Evolutionary conservation across 352 stramenopile species (phyloP).

Genomic region (Pythium graminicola): DNA sequence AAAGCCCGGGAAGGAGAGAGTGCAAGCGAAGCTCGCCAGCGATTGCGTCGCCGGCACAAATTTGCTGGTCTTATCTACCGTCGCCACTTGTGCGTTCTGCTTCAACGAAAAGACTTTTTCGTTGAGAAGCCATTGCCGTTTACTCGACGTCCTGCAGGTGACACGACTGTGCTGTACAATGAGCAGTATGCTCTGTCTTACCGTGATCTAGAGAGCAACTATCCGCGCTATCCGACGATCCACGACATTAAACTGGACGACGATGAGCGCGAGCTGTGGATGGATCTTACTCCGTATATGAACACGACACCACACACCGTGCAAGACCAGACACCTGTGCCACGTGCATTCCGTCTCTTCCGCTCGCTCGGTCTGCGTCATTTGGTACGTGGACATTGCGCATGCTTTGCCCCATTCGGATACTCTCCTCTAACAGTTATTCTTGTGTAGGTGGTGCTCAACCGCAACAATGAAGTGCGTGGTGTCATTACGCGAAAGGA

Average conservation of each 20-base stretch:
- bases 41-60: conserved; percentile 27
- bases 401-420: no score
- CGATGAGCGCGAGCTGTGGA: conserved; percentile 80
- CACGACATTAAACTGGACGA: conserved; percentile 89
- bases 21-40: conserved; percentile 18
- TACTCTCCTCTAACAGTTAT: not conserved
- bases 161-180: conserved; percentile 81
- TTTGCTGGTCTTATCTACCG: conserved; percentile 75
- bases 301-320: conserved; percentile 95
- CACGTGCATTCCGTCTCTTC: conserved; percentile 95
- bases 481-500: conserved; percentile 86
- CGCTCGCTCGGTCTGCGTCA: conserved; percentile 95
- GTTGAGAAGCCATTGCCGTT: conserved; percentile 74
- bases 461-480: conserved; percentile 85
- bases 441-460: conserved; percentile 64
- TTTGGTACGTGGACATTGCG: conserved; percentile 40
- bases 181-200: conserved; percentile 83
- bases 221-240: conserved; percentile 75
- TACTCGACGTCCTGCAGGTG: conserved; percentile 60
- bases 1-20: conserved; percentile 32
- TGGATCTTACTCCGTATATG: conserved; percentile 97
- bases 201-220: conserved; percentile 79
- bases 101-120: conserved; percentile 84
- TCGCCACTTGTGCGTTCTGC: conserved; percentile 66
- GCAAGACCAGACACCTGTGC: conserved; percentile 91